A percentile compares a stretch with the other conserved stretches of the same genome.
Evolutionary conservation across 192 early-diverging fungal genomes (phyloP).

Genomic region (Mortierella antarctica): DNA sequence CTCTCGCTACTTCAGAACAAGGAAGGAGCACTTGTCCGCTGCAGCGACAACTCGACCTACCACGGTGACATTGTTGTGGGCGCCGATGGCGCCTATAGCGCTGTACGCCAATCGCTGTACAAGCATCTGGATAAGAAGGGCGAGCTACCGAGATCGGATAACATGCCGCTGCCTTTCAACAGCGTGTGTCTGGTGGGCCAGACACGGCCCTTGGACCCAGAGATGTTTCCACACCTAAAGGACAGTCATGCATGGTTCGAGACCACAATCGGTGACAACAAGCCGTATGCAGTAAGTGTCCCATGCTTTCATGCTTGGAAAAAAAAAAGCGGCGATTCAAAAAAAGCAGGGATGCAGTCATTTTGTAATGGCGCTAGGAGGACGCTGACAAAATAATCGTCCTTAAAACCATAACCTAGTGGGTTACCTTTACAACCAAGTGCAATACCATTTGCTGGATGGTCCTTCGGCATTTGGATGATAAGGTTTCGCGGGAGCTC

Average conservation of each 20-base stretch:
- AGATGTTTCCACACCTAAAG: conserved; percentile 17
- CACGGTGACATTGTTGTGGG: conserved; percentile 33
- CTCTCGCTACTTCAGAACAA: conserved; percentile 13
- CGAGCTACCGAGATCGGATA: conserved; percentile 15
- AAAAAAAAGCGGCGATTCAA: background rate
- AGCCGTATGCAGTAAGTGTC: conserved; percentile 28
- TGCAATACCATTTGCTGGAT: conserved; percentile 32
- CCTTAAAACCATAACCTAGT: conserved; percentile 3
- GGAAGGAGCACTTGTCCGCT: conserved; percentile 12
- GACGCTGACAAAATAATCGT: background rate
- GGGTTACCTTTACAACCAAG: conserved; percentile 29
- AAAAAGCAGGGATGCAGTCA: too few relatives aligned
- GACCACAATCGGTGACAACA: conserved; percentile 17
- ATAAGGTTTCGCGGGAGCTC: conserved; percentile 5
- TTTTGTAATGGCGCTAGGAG: background rate
- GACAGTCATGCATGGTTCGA: conserved; percentile 17
- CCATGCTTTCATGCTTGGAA: background rate
- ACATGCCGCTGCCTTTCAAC: conserved; percentile 15
- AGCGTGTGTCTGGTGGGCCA: conserved; percentile 32
- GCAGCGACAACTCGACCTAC: conserved; percentile 14
- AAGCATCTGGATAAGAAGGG: conserved; percentile 15
- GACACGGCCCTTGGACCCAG: conserved; percentile 16
- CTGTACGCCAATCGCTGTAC: conserved; percentile 33
- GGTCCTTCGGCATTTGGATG: conserved; percentile 21
- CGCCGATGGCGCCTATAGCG: conserved; percentile 35